Conservation (phyloP, 208 protist species). For the Leishmania turanica region DNA sequence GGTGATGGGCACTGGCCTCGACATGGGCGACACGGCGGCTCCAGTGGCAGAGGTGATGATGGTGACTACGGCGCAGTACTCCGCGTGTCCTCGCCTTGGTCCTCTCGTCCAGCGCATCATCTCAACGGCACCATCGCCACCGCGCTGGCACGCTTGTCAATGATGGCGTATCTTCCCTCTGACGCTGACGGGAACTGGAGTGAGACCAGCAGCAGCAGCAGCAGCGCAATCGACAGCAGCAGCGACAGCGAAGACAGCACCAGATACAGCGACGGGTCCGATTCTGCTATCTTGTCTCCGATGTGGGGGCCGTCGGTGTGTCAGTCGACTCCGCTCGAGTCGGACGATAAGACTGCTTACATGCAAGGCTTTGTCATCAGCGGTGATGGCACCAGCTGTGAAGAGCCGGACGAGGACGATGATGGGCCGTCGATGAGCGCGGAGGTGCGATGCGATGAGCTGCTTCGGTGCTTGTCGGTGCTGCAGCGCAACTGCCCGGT, state of each 20-base stretch:
- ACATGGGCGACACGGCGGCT: not conserved
- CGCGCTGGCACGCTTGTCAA: conserved; percentile 23
- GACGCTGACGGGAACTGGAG: conserved; percentile 11
- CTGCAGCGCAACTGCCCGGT: conserved; percentile 23
- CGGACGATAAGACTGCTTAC: not conserved
- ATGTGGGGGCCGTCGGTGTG: not conserved
- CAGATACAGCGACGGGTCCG: not conserved
- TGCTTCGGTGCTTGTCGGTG: conserved; percentile 22
- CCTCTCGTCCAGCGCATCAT: not conserved
- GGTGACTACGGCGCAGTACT: not conserved
- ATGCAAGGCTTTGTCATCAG: not conserved
- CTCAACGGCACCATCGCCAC: conserved; percentile 22
- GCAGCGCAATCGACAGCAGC: not conserved
- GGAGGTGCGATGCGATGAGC: conserved; percentile 27
- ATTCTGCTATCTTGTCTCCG: not conserved
- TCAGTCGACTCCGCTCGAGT: not conserved
- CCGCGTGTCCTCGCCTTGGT: not conserved
- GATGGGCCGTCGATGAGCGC: conserved; percentile 1
- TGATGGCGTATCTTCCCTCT: conserved; percentile 4
- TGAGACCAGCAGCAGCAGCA: conserved; percentile 1
- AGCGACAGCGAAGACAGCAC: not conserved
- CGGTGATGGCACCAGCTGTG: not conserved
- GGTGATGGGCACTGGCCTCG: not conserved
- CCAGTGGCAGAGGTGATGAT: not conserved
- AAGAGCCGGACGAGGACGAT: not conserved